Evolutionary conservation across 495 filamentous ascomycete species (phyloP).

Genomic region (Paragyromitra xinjiangensis): DNA sequence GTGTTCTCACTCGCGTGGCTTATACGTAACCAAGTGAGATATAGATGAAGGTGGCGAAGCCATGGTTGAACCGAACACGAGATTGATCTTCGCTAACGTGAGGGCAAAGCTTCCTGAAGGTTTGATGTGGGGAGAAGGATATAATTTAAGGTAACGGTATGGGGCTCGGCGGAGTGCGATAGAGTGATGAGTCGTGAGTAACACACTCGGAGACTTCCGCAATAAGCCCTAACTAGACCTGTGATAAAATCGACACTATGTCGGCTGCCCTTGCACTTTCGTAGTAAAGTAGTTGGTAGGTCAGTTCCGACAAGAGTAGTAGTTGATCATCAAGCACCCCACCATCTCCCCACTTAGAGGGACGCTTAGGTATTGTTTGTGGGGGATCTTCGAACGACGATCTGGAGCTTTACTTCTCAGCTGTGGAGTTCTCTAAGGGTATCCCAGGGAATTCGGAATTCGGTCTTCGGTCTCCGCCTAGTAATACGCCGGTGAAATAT

Average conservation of each 20-base stretch:
- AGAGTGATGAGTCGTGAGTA: conserved; percentile 1
- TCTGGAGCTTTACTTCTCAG: conserved; percentile 15
- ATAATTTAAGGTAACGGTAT: neutral
- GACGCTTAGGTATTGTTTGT: conserved; percentile 17
- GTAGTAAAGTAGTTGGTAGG: neutral
- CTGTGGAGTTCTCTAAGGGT: neutral
- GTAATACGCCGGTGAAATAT: neutral
- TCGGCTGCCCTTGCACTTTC: neutral
- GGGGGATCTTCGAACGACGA: conserved; percentile 15
- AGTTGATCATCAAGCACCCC: conserved; percentile 4
- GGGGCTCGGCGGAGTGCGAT: conserved; percentile 34
- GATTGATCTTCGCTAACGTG: conserved; percentile 32
- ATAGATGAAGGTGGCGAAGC: conserved; percentile 6
- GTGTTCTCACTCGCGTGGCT: conserved; percentile 7
- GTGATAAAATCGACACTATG: conserved; percentile 14
- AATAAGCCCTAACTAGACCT: conserved; percentile 8
- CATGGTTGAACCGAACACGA: conserved; percentile 8
- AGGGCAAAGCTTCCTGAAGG: neutral
- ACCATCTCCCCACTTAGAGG: conserved; percentile 13
- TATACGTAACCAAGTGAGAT: conserved; percentile 17
- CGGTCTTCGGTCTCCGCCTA: neutral
- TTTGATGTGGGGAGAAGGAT: conserved; percentile 20
- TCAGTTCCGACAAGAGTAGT: neutral
- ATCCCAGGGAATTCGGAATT: conserved; percentile 1
- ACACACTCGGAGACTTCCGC: conserved; percentile 20